phyloP scores from a whole-genome alignment of 1,139 yeast species.

The Casaregolazyma lundiana region DNA sequence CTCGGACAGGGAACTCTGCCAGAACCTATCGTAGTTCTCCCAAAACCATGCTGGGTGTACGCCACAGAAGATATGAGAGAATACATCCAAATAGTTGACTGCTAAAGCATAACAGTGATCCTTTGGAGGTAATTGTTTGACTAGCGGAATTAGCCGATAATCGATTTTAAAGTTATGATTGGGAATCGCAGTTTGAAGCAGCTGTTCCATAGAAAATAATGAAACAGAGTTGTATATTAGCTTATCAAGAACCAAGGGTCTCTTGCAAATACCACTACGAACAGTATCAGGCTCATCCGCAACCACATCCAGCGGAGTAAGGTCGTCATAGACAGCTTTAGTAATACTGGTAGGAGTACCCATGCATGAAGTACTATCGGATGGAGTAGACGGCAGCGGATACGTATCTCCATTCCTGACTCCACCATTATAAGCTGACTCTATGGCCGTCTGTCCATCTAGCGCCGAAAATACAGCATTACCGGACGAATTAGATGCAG shows the following conservation, averaged over 20 bases:
- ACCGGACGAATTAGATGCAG: neutral
- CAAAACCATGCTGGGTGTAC: constrained; percentile 9
- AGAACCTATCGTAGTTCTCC: constrained; percentile 3
- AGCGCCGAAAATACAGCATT: neutral
- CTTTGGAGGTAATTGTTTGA: constrained; percentile 5
- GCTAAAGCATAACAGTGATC: constrained; percentile 3
- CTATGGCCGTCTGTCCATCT: neutral
- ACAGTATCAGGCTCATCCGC: neutral
- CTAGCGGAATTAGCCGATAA: neutral
- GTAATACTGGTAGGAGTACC: too few species aligned
- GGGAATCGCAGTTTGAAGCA: constrained; percentile 1
- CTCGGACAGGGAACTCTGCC: constrained; percentile 5
- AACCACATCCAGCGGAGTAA: neutral
- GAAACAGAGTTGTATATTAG: constrained; percentile 5
- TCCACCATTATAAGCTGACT: too few species aligned
- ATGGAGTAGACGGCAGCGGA: too few species aligned
- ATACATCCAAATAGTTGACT: constrained; percentile 1
- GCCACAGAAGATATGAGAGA: constrained; percentile 9
- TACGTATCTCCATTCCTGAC: too few species aligned
- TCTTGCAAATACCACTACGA: too few species aligned
- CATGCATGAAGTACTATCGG: too few species aligned
- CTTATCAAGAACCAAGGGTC: constrained; percentile 4
- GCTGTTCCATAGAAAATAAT: constrained; percentile 7
- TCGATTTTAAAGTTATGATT: neutral
- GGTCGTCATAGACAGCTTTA: too few species aligned